Base-by-base conservation (phyloP, 106 monocot genomes). In the Allium fistulosum region DNA sequence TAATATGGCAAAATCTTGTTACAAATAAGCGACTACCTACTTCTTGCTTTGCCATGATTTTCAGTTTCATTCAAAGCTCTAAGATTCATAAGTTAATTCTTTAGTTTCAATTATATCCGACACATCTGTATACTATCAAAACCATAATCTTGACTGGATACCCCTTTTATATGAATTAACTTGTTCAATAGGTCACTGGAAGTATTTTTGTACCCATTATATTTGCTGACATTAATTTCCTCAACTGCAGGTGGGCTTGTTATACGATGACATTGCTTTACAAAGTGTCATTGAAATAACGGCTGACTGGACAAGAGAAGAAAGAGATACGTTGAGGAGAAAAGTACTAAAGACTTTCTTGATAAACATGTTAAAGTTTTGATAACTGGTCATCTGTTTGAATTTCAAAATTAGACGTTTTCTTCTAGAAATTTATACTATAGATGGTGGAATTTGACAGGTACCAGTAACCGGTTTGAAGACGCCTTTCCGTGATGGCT, bases 221-320 rank as follows among this genome's bases (percentile, higher is more conserved):
- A 15, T 52, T 65, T 50, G 27, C 52, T 66, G 22, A 52, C 66
- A 26, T 78, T 48, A 27, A 51, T 49, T 17, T 12, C 45, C 37
- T 37, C 37, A 37, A 28, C 58, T 79, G 65, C 81, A 95, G 91
- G 91, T 96, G 2, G 97, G 97, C 5, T 74, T 99, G 70, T 79
- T 99, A 28, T 99, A 99, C 78, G 92, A 99, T 76, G 97, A 99
- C 58, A 72, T 85, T 75, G 84, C 92, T 49, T 65, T 99, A 49
- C 92, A 92, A 81, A 90, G 75, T 73, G 76, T 81, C 72, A n/a
- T 80, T 71, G 97, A 99, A 74, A 80, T 99, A 77, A 87, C 79
- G 51, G 68, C 82, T 79, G 97, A 99, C 74, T 99, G 97, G 97
- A 99, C 97, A 45, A 78, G 78, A 49, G 87, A 99, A 81, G 97